Evolutionary conservation across 2,329 filamentous ascomycete genomes (phyloP).

Genomic region (Talaromyces sp.): DNA sequence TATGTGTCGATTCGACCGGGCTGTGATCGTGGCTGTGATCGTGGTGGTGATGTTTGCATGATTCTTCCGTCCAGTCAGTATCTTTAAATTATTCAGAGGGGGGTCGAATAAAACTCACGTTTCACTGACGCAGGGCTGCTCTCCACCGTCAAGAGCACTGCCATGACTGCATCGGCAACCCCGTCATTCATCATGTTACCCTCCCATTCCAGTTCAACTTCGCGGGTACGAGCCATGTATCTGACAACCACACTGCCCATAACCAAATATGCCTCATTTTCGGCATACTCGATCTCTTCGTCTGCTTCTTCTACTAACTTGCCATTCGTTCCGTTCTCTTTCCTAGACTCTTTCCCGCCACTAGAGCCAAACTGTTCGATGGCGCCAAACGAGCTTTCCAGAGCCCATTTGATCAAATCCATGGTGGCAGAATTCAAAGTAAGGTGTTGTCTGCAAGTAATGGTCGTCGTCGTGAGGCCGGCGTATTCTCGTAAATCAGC

Average conservation of each 20-base stretch:
- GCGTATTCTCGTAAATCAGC: constrained; percentile 95
- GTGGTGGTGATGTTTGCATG: constrained; percentile 57
- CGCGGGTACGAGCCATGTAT: constrained; percentile 64
- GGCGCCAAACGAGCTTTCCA: constrained; percentile 88
- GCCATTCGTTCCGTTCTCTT: constrained; percentile 21
- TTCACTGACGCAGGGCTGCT: constrained; percentile 92
- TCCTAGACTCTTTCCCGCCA: constrained; percentile 16
- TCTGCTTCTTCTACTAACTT: constrained; percentile 36
- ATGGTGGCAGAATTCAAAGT: constrained; percentile 82
- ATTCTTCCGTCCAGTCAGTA: constrained; percentile 37
- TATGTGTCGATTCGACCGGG: constrained; percentile 64
- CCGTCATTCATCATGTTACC: constrained; percentile 97
- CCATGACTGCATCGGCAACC: constrained; percentile 95
- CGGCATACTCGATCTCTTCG: constrained; percentile 38
- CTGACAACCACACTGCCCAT: constrained; percentile 90
- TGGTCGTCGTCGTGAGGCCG: constrained; percentile 91
- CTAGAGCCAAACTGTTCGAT: constrained; percentile 55
- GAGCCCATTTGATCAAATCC: constrained; percentile 86
- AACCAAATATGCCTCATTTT: constrained; percentile 52
- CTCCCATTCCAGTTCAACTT: constrained; percentile 93
- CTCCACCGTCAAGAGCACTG: constrained; percentile 85
- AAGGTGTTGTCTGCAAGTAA: constrained; percentile 86
- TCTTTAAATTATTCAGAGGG: neutral
- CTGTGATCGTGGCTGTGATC: constrained; percentile 35
- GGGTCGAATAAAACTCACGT: constrained; percentile 49